phyloP scores from a whole-genome alignment of 192 early-diverging fungal genomes.

The Mortierella alpina region DNA sequence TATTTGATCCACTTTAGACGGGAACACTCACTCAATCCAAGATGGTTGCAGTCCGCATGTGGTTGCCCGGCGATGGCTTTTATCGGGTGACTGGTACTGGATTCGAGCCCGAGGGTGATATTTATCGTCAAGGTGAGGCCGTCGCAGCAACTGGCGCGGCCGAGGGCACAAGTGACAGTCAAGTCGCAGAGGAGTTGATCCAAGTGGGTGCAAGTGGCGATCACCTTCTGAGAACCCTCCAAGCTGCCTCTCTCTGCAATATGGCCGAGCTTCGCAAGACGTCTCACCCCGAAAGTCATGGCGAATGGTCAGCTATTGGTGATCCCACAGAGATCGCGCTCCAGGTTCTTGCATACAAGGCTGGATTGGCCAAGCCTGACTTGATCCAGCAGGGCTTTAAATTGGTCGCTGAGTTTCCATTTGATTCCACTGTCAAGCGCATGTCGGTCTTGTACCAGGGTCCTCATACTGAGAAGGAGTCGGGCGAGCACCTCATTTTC shows the following conservation, averaged over 20 bases:
- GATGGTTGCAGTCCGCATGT: constrained; percentile 89
- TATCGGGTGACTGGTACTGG: constrained; percentile 78
- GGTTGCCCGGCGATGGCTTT: constrained; percentile 79
- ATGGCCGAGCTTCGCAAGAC: constrained; percentile 78
- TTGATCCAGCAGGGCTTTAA: constrained; percentile 63
- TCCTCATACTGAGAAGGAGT: constrained; percentile 4
- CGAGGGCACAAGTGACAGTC: not conserved
- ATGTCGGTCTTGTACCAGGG: constrained; percentile 85
- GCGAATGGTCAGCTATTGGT: constrained; percentile 82
- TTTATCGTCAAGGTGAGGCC: constrained; percentile 39
- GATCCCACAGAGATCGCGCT: constrained; percentile 96
- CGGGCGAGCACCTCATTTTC: constrained; percentile 68
- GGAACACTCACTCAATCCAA: constrained; percentile 96
- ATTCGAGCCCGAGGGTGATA: constrained; percentile 68
- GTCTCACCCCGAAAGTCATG: constrained; percentile 62
- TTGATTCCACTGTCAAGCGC: constrained; percentile 85
- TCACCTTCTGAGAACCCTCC: constrained; percentile 61
- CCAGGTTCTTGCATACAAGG: constrained; percentile 85
- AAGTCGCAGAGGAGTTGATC: constrained; percentile 30
- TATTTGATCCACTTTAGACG: constrained; percentile 43
- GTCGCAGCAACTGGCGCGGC: not conserved
- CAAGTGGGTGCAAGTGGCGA: constrained; percentile 11
- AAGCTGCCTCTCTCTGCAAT: constrained; percentile 85
- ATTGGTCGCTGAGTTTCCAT: constrained; percentile 73
- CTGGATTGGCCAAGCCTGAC: constrained; percentile 76